Conservation (phyloP, 2,329 filamentous ascomycete species). For the Fusarium torulosum region DNA sequence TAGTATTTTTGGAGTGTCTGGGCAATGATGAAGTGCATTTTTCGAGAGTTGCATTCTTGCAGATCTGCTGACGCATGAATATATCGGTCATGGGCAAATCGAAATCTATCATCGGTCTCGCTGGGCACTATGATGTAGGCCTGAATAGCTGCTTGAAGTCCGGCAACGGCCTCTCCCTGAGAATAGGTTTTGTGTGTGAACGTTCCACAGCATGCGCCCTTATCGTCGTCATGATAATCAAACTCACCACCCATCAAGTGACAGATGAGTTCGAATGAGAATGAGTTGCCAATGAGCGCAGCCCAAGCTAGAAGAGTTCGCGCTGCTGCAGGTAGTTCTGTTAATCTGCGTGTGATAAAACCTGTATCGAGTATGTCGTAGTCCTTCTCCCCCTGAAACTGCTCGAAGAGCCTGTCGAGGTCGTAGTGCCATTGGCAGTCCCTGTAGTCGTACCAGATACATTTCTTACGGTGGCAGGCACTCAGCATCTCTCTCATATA, state of each 20-base stretch:
- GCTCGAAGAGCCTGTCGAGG: conserved; percentile 85
- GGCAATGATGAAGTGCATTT: conserved; percentile 93
- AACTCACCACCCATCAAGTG: conserved; percentile 82
- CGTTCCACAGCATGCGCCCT: conserved; percentile 46
- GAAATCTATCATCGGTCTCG: conserved; percentile 87
- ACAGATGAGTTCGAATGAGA: conserved; percentile 85
- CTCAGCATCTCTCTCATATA: conserved; percentile 93
- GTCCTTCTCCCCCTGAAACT: conserved; percentile 83
- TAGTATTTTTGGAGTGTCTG: conserved; percentile 83
- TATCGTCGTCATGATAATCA: conserved; percentile 67
- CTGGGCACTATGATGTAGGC: conserved; percentile 84
- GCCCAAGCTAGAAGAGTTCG: conserved; percentile 88
- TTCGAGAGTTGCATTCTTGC: conserved; percentile 74
- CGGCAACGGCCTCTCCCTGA: conserved; percentile 77
- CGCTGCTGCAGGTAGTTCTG: conserved; percentile 80
- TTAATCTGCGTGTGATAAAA: conserved; percentile 83
- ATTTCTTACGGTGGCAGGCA: conserved; percentile 86
- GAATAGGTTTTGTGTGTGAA: conserved; percentile 59
- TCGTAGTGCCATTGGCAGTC: conserved; percentile 87
- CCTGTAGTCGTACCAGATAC: conserved; percentile 91
- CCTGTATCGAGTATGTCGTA: conserved; percentile 84
- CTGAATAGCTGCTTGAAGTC: conserved; percentile 84
- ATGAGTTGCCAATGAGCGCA: conserved; percentile 82
- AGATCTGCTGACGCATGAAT: conserved; percentile 79
- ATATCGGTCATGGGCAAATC: conserved; percentile 90